These are phyloP conservation scores for Rubus parviflorus DNA, from an alignment of 306 rosid genomes.

Conservation along the genomic window DNA sequence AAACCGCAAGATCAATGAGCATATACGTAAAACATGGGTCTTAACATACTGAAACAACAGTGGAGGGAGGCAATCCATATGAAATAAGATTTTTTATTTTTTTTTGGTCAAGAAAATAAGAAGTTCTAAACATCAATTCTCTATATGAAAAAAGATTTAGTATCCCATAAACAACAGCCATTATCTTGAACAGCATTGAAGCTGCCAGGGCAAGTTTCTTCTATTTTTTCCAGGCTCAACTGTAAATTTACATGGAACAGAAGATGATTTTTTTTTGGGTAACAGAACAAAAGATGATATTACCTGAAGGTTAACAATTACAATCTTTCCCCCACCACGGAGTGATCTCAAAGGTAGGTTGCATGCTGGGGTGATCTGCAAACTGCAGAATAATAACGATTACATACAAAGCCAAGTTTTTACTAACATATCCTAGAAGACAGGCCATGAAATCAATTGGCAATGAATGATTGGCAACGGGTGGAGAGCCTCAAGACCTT, in stretches of 20 bases:
- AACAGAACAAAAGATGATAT: constrained; percentile 3
- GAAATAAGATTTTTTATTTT: background rate
- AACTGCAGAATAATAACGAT: constrained; percentile 46
- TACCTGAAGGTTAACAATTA: constrained; percentile 97
- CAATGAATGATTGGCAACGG: background rate
- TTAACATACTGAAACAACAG: constrained; percentile 2
- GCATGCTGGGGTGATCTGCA: constrained; percentile 99
- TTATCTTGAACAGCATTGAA: constrained; percentile 10
- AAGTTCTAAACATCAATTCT: background rate
- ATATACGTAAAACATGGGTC: constrained; percentile 12
- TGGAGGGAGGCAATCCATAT: constrained; percentile 5
- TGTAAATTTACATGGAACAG: background rate
- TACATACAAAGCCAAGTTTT: background rate
- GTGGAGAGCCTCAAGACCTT: background rate
- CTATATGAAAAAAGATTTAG: background rate
- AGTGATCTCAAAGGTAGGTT: constrained; percentile 90
- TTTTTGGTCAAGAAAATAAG: no score
- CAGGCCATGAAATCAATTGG: background rate
- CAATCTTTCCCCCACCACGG: constrained; percentile 94
- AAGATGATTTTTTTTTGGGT: background rate
- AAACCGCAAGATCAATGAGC: constrained; percentile 1
- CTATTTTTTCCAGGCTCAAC: background rate
- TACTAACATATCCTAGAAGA: background rate
- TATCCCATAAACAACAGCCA: constrained; percentile 18
- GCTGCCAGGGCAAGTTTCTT: background rate